Evolutionary conservation across 208 protist genomes (phyloP), one percentile per base, ranked within the genome.

Genomic region (Giardia duodenalis): DNA sequence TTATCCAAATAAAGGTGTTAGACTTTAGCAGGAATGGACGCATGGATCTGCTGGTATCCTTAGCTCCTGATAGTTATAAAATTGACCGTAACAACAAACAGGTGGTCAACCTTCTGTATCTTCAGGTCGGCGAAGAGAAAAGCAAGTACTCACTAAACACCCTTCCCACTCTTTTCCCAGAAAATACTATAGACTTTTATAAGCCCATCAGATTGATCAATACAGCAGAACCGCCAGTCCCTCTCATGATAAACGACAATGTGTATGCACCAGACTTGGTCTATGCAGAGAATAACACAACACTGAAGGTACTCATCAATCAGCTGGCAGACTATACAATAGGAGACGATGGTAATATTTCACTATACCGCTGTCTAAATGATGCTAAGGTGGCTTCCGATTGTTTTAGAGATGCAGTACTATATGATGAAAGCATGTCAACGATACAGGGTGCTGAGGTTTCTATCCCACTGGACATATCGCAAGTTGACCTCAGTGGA

Each of bases 101-200:
- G 57, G 57, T 76, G 57, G 57, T 76, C 57, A 76, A 76, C 57
- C 57, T 76, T 10, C 57, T 76, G 10, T 76, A 76, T 76, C 57
- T 76, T 39, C 30, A 10, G 30, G 57, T 76, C 30, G 57, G 57
- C 30, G 57, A 76, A 30, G 57, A 76, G 30, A 76, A 76, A 39
- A 76, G 57, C 57, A 76, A 76, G 57, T 76, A 39, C 30, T 76
- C 57, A 76, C 10, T 39, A 30, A 76, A 39, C 57, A 76, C 57
- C 57, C 19, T 30, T 39, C 10, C 10, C 10, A 76, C 57, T 30
- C 30, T 39, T 76, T 30, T 30, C 10, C 19, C 10, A 39, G 57
- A 76, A 76, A 30, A 30, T 10, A 76, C 10, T 30, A 39, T 39
- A 39, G 19, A 30, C 30, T 76, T 76, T 30, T 76, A 76, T 76